phyloP scores from a whole-genome alignment of 345 rosid genomes.

The Clausena lansium region DNA sequence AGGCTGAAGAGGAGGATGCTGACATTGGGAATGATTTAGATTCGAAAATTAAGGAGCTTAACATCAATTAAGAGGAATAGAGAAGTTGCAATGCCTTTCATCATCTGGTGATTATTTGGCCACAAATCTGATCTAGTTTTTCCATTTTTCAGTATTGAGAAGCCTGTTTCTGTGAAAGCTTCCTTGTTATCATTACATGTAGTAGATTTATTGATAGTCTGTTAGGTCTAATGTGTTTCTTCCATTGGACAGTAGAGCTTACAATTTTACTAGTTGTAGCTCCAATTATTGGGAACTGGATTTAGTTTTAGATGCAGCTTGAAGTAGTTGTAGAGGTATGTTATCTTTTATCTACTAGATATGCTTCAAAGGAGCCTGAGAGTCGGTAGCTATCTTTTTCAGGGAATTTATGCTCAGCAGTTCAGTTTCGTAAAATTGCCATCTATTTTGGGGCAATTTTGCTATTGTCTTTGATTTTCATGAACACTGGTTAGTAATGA shows the following conservation, averaged over 20 bases:
- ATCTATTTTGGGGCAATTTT: not conserved
- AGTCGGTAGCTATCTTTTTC: not conserved
- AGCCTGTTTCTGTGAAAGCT: slow-evolving; percentile 10
- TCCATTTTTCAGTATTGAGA: not conserved
- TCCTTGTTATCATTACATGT: not conserved
- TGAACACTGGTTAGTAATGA: not conserved
- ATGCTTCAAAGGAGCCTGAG: not conserved
- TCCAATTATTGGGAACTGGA: slow-evolving; percentile 1
- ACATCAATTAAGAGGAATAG: slow-evolving; percentile 50
- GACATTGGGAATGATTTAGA: slow-evolving; percentile 57
- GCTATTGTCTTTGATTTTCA: not conserved
- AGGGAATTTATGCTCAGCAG: not conserved
- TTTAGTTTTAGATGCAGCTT: slow-evolving; percentile 14
- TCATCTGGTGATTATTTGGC: not conserved
- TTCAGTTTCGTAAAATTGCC: not conserved
- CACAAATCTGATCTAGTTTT: not conserved
- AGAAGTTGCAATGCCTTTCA: slow-evolving; percentile 7
- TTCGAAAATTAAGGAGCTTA: slow-evolving; percentile 68
- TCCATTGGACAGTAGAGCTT: not conserved
- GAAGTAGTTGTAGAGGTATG: slow-evolving; percentile 1
- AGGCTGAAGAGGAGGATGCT: slow-evolving; percentile 48
- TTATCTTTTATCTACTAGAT: not conserved
- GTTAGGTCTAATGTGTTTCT: slow-evolving; percentile 1
- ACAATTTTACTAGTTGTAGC: slow-evolving; percentile 7
- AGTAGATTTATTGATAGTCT: slow-evolving; percentile 12